These are phyloP conservation scores for Trichophyton simii DNA, from an alignment of 2,329 filamentous ascomycete genomes.

Conservation along the genomic window DNA sequence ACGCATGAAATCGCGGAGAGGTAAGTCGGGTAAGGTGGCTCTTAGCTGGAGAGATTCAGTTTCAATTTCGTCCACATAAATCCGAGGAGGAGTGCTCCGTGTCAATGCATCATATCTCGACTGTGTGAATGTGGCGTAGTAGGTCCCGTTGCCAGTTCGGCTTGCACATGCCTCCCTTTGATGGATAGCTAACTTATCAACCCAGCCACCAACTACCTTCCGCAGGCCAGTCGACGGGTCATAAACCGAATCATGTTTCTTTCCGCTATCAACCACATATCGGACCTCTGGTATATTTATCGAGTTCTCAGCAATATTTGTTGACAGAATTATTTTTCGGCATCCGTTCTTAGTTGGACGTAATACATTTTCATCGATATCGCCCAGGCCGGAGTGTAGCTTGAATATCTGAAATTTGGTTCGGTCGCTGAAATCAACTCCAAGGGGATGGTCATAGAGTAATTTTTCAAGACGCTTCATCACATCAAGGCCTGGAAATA, in stretches of 20 bases:
- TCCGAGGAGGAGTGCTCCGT: conserved; percentile 26
- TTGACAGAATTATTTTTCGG: conserved; percentile 40
- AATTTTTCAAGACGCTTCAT: conserved; percentile 24
- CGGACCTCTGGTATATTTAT: conserved; percentile 42
- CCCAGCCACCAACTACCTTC: conserved; percentile 33
- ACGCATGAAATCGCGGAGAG: conserved; percentile 32
- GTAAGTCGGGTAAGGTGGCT: conserved; percentile 25
- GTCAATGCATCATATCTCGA: conserved; percentile 23
- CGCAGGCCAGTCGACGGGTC: conserved; percentile 29
- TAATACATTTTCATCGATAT: conserved; percentile 32
- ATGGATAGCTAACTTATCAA: conserved; percentile 36
- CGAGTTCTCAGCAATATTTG: conserved; percentile 41
- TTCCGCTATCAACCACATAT: conserved; percentile 40
- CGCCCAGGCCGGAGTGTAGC: conserved; percentile 37
- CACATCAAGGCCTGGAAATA: conserved; percentile 36
- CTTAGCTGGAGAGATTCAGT: conserved; percentile 35
- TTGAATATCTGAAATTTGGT: conserved; percentile 33
- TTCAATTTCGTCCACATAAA: conserved; percentile 35
- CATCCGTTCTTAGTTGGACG: conserved; percentile 25
- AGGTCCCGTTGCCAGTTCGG: conserved; percentile 37
- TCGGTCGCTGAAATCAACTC: conserved; percentile 31
- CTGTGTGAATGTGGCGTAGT: conserved; percentile 38
- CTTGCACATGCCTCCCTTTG: conserved; percentile 41
- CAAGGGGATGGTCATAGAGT: conserved; percentile 21
- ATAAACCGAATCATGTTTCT: conserved; percentile 28